Conservation (phyloP, 2,329 filamentous ascomycete genomes). For the Microdochium bolleyi region DNA sequence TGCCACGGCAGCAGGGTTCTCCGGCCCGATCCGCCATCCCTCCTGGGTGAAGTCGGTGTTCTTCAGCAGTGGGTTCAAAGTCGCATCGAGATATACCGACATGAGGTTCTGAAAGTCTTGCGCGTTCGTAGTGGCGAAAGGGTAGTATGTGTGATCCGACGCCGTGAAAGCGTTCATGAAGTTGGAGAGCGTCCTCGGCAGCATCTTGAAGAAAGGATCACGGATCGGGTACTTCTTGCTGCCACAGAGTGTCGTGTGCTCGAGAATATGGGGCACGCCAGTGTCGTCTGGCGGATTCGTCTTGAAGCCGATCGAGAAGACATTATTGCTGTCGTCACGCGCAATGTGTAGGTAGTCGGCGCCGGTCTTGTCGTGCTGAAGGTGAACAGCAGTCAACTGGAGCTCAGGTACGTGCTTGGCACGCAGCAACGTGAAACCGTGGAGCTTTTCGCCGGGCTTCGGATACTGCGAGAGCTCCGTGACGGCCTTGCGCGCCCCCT, state of each 20-base stretch:
- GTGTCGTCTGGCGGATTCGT: slow-evolving; percentile 96
- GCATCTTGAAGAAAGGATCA: slow-evolving; percentile 99
- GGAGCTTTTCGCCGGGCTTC: slow-evolving; percentile 73
- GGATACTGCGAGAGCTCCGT: slow-evolving; percentile 72
- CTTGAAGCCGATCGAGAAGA: slow-evolving; percentile 98
- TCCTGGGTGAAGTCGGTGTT: slow-evolving; percentile 91
- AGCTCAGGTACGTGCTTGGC: slow-evolving; percentile 91
- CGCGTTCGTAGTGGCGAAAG: slow-evolving; percentile 91
- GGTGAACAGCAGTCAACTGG: slow-evolving; percentile 80
- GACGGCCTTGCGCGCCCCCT: slow-evolving; percentile 52
- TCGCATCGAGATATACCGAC: slow-evolving; percentile 94
- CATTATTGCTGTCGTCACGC: slow-evolving; percentile 95
- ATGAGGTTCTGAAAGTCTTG: slow-evolving; percentile 95
- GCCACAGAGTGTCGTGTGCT: slow-evolving; percentile 94
- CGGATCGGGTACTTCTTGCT: slow-evolving; percentile 97
- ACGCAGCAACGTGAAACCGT: slow-evolving; percentile 87
- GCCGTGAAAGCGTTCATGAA: slow-evolving; percentile 99
- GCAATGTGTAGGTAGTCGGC: slow-evolving; percentile 95
- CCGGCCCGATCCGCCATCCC: slow-evolving; percentile 91
- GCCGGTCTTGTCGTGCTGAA: slow-evolving; percentile 90
- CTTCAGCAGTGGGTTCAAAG: slow-evolving; percentile 81
- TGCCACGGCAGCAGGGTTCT: slow-evolving; percentile 62
- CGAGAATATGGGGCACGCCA: slow-evolving; percentile 91
- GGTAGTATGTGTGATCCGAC: slow-evolving; percentile 93
- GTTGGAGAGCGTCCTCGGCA: slow-evolving; percentile 94